Evolutionary conservation across 768 basidiomycete genomes (phyloP), one percentile per base, ranked within the genome.

Genomic region (Leccinum variicolor): DNA sequence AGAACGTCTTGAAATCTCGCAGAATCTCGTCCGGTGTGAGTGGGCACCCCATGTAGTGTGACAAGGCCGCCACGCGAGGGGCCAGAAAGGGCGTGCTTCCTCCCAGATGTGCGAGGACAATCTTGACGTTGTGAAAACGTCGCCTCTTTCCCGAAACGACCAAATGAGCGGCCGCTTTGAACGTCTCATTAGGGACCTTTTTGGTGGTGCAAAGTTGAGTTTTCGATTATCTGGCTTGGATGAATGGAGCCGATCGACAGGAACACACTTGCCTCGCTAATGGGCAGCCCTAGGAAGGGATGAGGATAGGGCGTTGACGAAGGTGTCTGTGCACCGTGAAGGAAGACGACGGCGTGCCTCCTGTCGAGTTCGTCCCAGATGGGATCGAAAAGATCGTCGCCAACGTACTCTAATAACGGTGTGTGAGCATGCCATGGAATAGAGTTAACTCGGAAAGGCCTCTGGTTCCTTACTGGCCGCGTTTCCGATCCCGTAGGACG

Each of bases 101-200:
- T n/a, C 90, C 89, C 11, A 89, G 73, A 66, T 90, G 90, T 19
- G 89, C 81, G 9, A 92, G 81, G 34, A 92, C 80, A 59, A 90
- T 82, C 55, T 81, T 84, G 61, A 83, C 75, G 54, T 82, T 72
- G 21, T 78, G 69, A 63, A 81, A 89, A 58, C 77, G 81, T 45
- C 87, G 84, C 69, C 86, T 89, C 65, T 77, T 81, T 48, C 87
- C 86, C 0, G 86, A 81, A 23, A 90, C 84, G 48, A 91, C 87
- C 50, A 92, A 79, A 66, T 89, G 86, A 3, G 88, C 84, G 33
- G 88, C 88, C 2, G 87, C 90, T 73, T 90, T 90, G 77, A 84
- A 90, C 0, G 89, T 92, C 71, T 91, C 89, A 66, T 89, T 86
- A 7, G 89, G 89, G 0, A 89, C 87, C 89, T 90, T 55, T 55